These are phyloP conservation scores for Benincasa hispida DNA, from an alignment of 306 rosid species.

Conservation along the genomic window DNA sequence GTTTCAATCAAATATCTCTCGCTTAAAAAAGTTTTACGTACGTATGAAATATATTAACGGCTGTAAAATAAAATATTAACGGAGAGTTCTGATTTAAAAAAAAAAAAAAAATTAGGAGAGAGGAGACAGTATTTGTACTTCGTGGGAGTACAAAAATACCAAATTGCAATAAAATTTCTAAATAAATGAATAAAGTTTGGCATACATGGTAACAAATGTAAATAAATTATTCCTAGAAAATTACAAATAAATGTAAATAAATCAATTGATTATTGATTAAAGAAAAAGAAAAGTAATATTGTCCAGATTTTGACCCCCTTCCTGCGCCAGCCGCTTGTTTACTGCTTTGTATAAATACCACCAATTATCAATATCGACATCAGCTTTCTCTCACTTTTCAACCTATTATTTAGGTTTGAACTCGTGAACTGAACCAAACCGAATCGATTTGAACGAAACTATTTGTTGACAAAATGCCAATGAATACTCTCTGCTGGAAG, in stretches of 20 bases:
- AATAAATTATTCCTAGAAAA: too few relatives aligned
- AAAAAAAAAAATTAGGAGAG: background rate
- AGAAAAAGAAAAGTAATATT: too few relatives aligned
- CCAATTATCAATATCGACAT: background rate
- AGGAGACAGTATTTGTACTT: background rate
- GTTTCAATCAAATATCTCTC: too few relatives aligned
- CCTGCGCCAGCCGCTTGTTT: background rate
- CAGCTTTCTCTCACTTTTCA: background rate
- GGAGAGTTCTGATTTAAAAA: too few relatives aligned
- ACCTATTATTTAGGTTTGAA: too few relatives aligned
- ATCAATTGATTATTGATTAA: too few relatives aligned
- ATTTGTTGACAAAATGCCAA: too few relatives aligned
- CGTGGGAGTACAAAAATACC: background rate
- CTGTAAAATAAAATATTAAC: too few relatives aligned
- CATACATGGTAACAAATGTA: background rate
- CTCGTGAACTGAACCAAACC: background rate
- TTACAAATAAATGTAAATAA: too few relatives aligned
- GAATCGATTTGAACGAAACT: background rate
- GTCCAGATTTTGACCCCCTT: background rate
- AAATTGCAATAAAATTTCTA: background rate
- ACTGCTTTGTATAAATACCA: background rate
- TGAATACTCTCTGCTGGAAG: background rate
- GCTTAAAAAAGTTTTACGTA: too few relatives aligned
- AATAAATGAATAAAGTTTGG: constrained; percentile 1
- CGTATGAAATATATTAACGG: too few relatives aligned